Evolutionary conservation across 306 rosid genomes (phyloP).

Genomic region (Inga oerstediana): DNA sequence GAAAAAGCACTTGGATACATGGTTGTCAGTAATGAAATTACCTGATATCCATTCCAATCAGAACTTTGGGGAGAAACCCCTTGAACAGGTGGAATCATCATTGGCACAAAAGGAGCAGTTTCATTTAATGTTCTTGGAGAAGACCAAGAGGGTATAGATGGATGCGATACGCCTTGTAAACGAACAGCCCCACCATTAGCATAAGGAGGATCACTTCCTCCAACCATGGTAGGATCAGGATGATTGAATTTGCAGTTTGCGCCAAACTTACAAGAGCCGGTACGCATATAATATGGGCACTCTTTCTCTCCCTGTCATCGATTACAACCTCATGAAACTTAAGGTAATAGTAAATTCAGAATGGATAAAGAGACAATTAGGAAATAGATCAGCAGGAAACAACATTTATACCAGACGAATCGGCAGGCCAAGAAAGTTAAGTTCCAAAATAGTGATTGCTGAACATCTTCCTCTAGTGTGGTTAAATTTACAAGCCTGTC

Average conservation of each 20-base stretch:
- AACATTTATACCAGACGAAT: slow-evolving; percentile 69
- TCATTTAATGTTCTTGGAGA: slow-evolving; percentile 68
- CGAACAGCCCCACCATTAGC: slow-evolving; percentile 60
- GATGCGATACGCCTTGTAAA: slow-evolving; percentile 58
- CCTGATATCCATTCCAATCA: slow-evolving; percentile 95
- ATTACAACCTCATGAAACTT: slow-evolving; percentile 28
- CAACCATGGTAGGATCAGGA: slow-evolving; percentile 85
- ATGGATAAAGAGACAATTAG: slow-evolving; percentile 16
- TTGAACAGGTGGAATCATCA: slow-evolving; percentile 64
- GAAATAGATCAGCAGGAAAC: neutral
- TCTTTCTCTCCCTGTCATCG: slow-evolving; percentile 78
- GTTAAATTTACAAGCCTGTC: slow-evolving; percentile 79
- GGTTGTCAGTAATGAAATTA: slow-evolving; percentile 36
- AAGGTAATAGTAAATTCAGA: slow-evolving; percentile 25
- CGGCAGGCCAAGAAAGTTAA: slow-evolving; percentile 89
- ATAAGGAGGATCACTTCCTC: slow-evolving; percentile 55
- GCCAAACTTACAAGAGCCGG: slow-evolving; percentile 95
- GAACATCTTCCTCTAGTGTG: slow-evolving; percentile 56
- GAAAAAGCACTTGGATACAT: slow-evolving; percentile 26
- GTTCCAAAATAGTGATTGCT: slow-evolving; percentile 49
- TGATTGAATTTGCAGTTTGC: slow-evolving; percentile 91
- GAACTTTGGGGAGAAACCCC: slow-evolving; percentile 62
- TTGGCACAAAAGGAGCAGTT: slow-evolving; percentile 61
- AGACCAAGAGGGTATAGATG: slow-evolving; percentile 66
- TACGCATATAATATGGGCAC: slow-evolving; percentile 92